Base-by-base conservation (phyloP, 108 stramenopile genomes). In the Nitzschia sp. region DNA sequence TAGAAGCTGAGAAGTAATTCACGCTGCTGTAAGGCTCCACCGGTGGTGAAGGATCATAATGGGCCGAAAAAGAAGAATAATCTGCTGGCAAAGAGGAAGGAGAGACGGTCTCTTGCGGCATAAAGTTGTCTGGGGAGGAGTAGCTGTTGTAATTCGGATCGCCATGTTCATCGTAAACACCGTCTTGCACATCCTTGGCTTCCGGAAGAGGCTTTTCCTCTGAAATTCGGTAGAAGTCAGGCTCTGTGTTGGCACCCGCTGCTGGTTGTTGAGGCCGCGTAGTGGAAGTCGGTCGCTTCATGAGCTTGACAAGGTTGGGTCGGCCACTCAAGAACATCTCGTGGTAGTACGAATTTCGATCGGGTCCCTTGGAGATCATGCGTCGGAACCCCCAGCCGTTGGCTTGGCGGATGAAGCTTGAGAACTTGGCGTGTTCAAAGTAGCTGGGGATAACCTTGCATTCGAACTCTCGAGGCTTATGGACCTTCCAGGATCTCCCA, bases 341-440 rank as follows among this genome's bases (percentile, higher is more conserved):
- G 62, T 92, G 87, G 53, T 89, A 92, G 59, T 92, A 92, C 15
- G 80, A 50, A 45, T 85, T 84, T 2, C 84, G 67, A 59, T 92
- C 91, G 21, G 71, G 76, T 8, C 91, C 88, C 50, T 76, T 69
- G 5, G 76, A 63, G 64, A 84, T 67, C 27, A 88, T 70, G 13
- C 87, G 71, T 27, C 78, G 82, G 69, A 88, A 88, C 0, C 84
- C 87, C 87, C 87, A 88, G 1, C 84, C 87, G 33, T 85, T 88
- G 19, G 75, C 80, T 58, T 85, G 87, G 6, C 87, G 76, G 33
- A 85, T 81, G 72, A 88, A 88, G 16, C 78, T 80, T 16, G 82
- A 80, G 68, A 77, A 78, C 57, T 86, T 88, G 46, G 83, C 54
- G 61, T 85, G 84, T 45, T 91, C 85, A 61, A 91, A 91, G 75